Conservation (phyloP, 805 yeast genomes). For the Ogataea dorogensis region DNA sequence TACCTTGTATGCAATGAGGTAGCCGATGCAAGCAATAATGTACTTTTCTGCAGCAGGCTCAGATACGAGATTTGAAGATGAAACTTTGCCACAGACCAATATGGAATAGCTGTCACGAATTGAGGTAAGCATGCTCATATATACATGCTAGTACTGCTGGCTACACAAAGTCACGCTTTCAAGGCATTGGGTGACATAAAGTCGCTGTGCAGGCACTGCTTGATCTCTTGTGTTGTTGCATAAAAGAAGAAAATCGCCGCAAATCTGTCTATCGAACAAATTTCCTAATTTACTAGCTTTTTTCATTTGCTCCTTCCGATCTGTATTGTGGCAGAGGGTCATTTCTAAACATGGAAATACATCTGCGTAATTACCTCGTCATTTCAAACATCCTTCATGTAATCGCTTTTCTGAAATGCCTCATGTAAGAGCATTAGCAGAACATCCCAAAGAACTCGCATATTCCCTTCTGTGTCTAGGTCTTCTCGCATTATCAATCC, state of each 20-base stretch:
- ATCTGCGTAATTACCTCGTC: too few species aligned
- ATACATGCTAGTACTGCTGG: neutral
- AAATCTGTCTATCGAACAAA: neutral
- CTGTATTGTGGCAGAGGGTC: too few species aligned
- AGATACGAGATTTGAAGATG: neutral
- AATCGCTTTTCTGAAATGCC: too few species aligned
- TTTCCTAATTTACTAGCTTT: conserved; percentile 1
- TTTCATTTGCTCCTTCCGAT: too few species aligned
- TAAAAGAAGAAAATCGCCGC: neutral
- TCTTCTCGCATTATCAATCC: too few species aligned
- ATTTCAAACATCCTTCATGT: too few species aligned
- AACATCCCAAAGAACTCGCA: too few species aligned
- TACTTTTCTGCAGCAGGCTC: neutral
- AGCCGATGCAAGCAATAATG: conserved; percentile 1
- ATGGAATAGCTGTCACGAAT: neutral
- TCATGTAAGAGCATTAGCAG: too few species aligned
- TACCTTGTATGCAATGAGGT: conserved; percentile 1
- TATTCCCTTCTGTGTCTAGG: too few species aligned
- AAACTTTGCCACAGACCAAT: neutral
- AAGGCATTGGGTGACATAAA: neutral
- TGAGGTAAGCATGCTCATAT: neutral
- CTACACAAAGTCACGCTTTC: neutral
- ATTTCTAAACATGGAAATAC: too few species aligned
- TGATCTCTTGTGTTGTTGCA: too few species aligned
- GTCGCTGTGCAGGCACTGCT: too few species aligned